Percentiles rank a stretch among this genome's conserved stretches.
Conservation (phyloP, 2,329 filamentous ascomycete species). For the Pseudocercospora crystallina region DNA sequence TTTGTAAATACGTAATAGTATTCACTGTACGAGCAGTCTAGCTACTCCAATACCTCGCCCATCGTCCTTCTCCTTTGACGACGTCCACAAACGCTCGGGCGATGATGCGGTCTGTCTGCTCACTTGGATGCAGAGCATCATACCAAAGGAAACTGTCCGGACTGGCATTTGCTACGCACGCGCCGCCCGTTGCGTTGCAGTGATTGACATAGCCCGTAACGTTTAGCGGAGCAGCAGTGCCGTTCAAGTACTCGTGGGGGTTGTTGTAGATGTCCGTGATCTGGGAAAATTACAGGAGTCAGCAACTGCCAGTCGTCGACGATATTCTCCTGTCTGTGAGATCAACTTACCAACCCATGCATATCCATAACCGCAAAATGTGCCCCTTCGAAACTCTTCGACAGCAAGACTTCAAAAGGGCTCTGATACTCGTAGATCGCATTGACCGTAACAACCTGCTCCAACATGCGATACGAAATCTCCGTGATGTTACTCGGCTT, state of each 20-base stretch:
- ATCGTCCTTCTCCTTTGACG: constrained; percentile 50
- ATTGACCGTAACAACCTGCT: constrained; percentile 53
- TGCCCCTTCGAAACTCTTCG: constrained; percentile 52
- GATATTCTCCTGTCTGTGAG: background rate
- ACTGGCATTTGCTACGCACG: constrained; percentile 45
- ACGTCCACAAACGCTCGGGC: constrained; percentile 58
- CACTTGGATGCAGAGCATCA: constrained; percentile 71
- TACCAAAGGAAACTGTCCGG: constrained; percentile 69
- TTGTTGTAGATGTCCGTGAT: constrained; percentile 64
- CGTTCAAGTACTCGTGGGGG: constrained; percentile 62
- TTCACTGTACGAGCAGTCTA: background rate
- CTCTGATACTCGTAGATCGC: constrained; percentile 53
- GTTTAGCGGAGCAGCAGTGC: constrained; percentile 58
- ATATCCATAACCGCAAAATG: constrained; percentile 67
- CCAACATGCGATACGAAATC: constrained; percentile 52
- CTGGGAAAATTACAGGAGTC: constrained; percentile 28
- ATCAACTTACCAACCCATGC: constrained; percentile 53
- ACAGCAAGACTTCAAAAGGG: constrained; percentile 46
- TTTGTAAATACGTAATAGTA: no score
- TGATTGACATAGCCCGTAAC: constrained; percentile 58
- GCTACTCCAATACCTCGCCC: constrained; percentile 45
- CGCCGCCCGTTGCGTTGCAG: constrained; percentile 47
- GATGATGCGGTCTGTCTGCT: constrained; percentile 60
- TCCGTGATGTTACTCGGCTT: constrained; percentile 52
- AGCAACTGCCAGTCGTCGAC: background rate